Evolutionary conservation across 176 grass and related monocot genomes (phyloP), one percentile per base, ranked within the genome.

Genomic region (Triticum dicoccoides): DNA sequence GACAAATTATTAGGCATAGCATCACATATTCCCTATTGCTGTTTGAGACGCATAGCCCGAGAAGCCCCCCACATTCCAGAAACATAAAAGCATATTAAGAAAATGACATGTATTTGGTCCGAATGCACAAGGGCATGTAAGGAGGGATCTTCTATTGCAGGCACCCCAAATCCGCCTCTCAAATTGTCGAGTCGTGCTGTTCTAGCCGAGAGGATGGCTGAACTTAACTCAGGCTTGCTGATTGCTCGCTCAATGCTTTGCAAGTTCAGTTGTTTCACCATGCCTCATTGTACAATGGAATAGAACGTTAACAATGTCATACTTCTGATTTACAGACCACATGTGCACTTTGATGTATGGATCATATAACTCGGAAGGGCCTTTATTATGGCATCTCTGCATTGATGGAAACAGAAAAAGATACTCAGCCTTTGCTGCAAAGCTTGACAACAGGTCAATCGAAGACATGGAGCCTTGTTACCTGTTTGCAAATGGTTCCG

Each of bases 401-500:
- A 69, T 87, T 69, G 62, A 78, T 47, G 21, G 69, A 65, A 69
- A 70, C 10, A 14, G n/a, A 73, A 69, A 69, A 42, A 75, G 5
- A 37, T 4, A 52, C 33, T 76, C 27, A 81, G 11, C 12, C 4
- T 88, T 73, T 10, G 0, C 17, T 78, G 24, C 39, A 80, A 83
- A 59, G 54, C 27, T 74, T 62, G 2, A 11, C 4, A 69, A 59
- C 59, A 70, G 32, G 73, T 56, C 66, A 84, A 23, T 21, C 3
- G 8, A 78, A 59, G 5, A 49, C 8, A 65, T n/a, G 71, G 1
- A 54, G 78, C 17, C 32, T 82, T 39, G 33, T 77, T 61, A 97
- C 93, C 83, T 93, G 83, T 95, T 93, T 84, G 69, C 44, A 83
- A 93, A 98, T 87, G 91, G 82, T 89, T 95, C 87, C 41, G 95